phyloP scores from a whole-genome alignment of 176 grass and related monocot genomes.

The Panicum miliaceum region DNA sequence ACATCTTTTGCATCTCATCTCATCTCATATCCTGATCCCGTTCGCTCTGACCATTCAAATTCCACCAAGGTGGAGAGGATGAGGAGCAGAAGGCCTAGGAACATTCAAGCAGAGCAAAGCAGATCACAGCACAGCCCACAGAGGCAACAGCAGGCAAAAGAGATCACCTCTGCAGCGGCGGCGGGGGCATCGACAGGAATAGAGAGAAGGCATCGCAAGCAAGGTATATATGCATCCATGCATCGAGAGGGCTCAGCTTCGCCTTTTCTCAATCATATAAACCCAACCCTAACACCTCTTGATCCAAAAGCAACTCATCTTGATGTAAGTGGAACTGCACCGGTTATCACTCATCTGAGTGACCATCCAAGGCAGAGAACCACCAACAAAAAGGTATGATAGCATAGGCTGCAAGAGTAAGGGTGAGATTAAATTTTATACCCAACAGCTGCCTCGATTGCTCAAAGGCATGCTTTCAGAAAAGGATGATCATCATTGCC shows the following conservation, averaged over 20 bases:
- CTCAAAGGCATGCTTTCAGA: conserved; percentile 25
- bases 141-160: not conserved
- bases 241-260: conserved; percentile 23
- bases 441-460: conserved; percentile 14
- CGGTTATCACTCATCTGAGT: conserved; percentile 23
- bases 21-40: not conserved
- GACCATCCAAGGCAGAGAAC: conserved; percentile 37
- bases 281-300: not conserved
- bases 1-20: not conserved
- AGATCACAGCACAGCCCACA: not conserved
- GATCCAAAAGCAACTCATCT: not conserved
- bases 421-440: conserved; percentile 5
- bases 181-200: not conserved
- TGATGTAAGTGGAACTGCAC: not conserved
- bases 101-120: not conserved
- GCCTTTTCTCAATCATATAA: conserved; percentile 43
- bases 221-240: too few relatives aligned
- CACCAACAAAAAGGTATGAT: not conserved
- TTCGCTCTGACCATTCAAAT: not conserved
- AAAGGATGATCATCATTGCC: conserved; percentile 30
- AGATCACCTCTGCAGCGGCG: not conserved
- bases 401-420: not conserved
- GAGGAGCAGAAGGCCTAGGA: not conserved
- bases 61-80: not conserved
- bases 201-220: too few relatives aligned